Evolutionary conservation across 306 rosid species (phyloP).

Genomic region (Dryas octopetala): DNA sequence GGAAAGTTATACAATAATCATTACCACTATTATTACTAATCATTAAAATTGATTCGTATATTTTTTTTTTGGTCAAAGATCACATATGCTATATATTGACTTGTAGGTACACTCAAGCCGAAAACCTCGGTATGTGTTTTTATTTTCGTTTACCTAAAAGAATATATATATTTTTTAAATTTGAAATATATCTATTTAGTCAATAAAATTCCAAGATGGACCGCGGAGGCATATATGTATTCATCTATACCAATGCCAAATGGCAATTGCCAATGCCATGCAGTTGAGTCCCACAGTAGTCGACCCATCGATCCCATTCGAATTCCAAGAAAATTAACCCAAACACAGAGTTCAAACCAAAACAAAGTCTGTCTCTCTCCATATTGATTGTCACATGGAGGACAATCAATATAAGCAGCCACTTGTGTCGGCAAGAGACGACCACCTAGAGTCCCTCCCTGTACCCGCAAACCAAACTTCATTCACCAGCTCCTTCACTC

Average conservation of each 20-base stretch:
- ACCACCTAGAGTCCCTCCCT: constrained; percentile 30
- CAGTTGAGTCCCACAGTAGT: background rate
- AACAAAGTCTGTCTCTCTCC: background rate
- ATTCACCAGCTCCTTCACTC: constrained; percentile 35
- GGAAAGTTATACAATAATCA: too few relatives aligned
- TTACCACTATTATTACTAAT: too few relatives aligned
- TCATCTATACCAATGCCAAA: background rate
- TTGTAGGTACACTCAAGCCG: too few relatives aligned
- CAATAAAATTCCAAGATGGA: background rate
- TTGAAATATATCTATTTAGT: too few relatives aligned
- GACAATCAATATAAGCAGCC: constrained; percentile 24
- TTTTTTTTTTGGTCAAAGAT: too few relatives aligned
- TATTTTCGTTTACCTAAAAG: too few relatives aligned
- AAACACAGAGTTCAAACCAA: background rate
- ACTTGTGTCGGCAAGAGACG: constrained; percentile 18
- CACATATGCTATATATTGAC: too few relatives aligned
- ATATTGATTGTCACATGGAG: background rate
- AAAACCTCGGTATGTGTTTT: too few relatives aligned
- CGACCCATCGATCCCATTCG: too few relatives aligned
- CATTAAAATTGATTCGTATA: too few relatives aligned
- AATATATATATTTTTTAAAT: too few relatives aligned
- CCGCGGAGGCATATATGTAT: background rate
- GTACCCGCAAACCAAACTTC: constrained; percentile 7
- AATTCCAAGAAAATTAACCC: background rate
- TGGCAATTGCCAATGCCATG: background rate